These are phyloP conservation scores for Metschnikowia amazonensis DNA, from an alignment of 805 yeast genomes.

Conservation along the genomic window DNA sequence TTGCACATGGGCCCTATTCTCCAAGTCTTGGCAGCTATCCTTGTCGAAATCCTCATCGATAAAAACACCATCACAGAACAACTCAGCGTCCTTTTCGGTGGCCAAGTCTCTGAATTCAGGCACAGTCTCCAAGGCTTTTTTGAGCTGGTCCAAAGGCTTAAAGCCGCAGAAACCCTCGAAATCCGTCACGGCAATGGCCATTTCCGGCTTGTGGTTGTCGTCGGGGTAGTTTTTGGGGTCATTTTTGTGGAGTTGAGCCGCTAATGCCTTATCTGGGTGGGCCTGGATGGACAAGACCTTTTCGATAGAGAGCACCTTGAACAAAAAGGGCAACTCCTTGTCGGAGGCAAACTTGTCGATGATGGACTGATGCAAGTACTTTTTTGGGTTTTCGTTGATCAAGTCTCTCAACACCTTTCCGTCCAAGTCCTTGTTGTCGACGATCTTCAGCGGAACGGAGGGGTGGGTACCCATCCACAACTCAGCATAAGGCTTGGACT, in stretches of 20 bases:
- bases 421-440: constrained; percentile 28
- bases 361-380: constrained; percentile 55
- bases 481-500: constrained; percentile 87
- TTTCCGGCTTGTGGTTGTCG: constrained; percentile 98
- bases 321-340: constrained; percentile 82
- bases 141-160: constrained; percentile 80
- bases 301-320: constrained; percentile 88
- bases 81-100: constrained; percentile 54
- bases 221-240: constrained; percentile 97
- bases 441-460: constrained; percentile 71
- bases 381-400: constrained; percentile 55
- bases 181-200: constrained; percentile 95
- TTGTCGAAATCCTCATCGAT: constrained; percentile 46
- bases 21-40: constrained; percentile 41
- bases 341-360: constrained; percentile 61
- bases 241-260: constrained; percentile 62
- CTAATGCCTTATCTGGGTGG: constrained; percentile 91
- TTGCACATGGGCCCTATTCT: constrained; percentile 66
- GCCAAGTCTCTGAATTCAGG: constrained; percentile 76
- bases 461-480: constrained; percentile 99
- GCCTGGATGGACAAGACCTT: constrained; percentile 96
- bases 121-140: constrained; percentile 59
- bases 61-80: constrained; percentile 50
- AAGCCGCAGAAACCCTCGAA: constrained; percentile 99
- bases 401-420: constrained; percentile 65